These are phyloP conservation scores for Theobroma cacao DNA, from an alignment of 345 rosid species.

Conservation along the genomic window DNA sequence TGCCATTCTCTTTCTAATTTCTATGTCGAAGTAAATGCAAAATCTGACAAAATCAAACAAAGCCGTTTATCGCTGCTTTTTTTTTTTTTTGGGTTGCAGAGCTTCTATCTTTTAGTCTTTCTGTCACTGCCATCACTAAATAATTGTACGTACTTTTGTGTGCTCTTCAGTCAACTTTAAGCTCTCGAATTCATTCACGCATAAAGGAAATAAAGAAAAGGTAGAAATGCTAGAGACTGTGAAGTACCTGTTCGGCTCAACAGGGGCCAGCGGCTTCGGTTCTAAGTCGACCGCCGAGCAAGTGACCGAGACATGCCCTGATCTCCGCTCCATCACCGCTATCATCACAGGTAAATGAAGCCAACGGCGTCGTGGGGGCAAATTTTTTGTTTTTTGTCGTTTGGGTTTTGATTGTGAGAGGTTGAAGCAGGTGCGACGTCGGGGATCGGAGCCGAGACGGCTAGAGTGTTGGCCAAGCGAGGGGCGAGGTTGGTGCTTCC, in stretches of 20 bases:
- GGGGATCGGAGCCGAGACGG: conserved; percentile 97
- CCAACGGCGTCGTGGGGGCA: not conserved
- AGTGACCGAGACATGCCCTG: conserved; percentile 53
- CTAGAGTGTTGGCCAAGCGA: conserved; percentile 72
- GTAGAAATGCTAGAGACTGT: conserved; percentile 64
- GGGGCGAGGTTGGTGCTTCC: conserved; percentile 85
- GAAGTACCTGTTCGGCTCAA: conserved; percentile 73
- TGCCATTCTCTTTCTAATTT: not conserved
- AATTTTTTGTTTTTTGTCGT: not conserved
- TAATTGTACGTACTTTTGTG: not conserved
- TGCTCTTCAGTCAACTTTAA: not conserved
- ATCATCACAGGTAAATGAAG: conserved; percentile 80
- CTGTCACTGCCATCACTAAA: not conserved
- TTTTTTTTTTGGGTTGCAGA: no score
- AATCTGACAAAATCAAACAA: not conserved
- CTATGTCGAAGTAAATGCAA: not conserved
- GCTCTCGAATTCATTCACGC: not conserved
- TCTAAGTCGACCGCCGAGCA: conserved; percentile 89
- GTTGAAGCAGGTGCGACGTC: conserved; percentile 75
- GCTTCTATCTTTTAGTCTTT: conserved; percentile 6
- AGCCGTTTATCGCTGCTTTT: not conserved
- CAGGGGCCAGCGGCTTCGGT: conserved; percentile 80
- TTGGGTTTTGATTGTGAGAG: not conserved
- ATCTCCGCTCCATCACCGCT: conserved; percentile 69
- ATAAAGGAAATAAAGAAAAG: not conserved